phyloP scores from a whole-genome alignment of 352 stramenopile genomes.

The Phytophthora boehmeriae region DNA sequence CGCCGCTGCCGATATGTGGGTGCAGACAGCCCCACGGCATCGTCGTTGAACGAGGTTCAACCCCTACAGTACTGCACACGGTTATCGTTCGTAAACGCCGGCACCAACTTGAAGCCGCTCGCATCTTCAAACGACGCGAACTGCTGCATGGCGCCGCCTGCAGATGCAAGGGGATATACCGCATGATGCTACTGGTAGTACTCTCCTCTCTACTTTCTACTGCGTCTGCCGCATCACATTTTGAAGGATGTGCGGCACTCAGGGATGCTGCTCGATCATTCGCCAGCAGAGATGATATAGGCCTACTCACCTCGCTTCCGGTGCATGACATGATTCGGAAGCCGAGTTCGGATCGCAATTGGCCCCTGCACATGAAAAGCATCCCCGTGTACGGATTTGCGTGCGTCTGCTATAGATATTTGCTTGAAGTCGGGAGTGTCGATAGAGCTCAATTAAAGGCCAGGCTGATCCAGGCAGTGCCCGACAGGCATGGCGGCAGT shows the following conservation, averaged over 20 bases:
- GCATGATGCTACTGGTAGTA: constrained; percentile 10
- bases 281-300: constrained; percentile 1
- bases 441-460: not conserved
- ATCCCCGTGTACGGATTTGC: constrained; percentile 31
- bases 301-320: constrained; percentile 5
- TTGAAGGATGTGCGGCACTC: constrained; percentile 26
- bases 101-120: constrained; percentile 15
- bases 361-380: constrained; percentile 8
- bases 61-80: too few species aligned
- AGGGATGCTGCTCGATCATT: constrained; percentile 7
- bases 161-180: not conserved
- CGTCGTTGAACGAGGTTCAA: constrained; percentile 9
- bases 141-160: not conserved
- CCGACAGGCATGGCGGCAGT: too few species aligned
- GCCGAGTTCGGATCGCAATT: not conserved
- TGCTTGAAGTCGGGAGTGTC: not conserved
- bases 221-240: constrained; percentile 18
- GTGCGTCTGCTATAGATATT: constrained; percentile 21
- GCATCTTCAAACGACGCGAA: constrained; percentile 13
- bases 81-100: constrained; percentile 6
- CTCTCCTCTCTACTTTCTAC: too few species aligned
- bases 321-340: constrained; percentile 19
- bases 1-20: constrained; percentile 18
- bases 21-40: constrained; percentile 15
- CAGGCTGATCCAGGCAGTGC: too few species aligned